These are phyloP conservation scores for Mycena rebaudengoi DNA, from an alignment of 768 basidiomycete species.

Conservation along the genomic window DNA sequence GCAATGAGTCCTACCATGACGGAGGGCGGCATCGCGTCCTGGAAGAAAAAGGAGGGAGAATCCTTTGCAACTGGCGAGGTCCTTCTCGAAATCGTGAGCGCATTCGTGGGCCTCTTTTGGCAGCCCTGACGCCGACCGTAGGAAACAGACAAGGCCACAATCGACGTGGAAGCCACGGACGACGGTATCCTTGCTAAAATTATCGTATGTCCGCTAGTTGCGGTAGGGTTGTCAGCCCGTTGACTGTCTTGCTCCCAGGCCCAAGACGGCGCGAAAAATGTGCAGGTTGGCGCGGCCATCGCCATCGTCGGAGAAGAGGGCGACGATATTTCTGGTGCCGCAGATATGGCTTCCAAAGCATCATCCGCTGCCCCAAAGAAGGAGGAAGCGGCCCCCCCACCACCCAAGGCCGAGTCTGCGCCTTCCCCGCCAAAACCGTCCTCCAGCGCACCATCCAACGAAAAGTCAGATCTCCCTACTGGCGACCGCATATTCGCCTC, in stretches of 20 bases:
- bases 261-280: constrained; percentile 85
- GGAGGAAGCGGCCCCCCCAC: constrained; percentile 46
- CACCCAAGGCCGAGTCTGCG: constrained; percentile 48
- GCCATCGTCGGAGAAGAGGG: constrained; percentile 95
- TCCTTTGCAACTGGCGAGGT: constrained; percentile 90
- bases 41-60: constrained; percentile 98
- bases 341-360: constrained; percentile 73
- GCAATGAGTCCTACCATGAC: constrained; percentile 99
- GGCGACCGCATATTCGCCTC: constrained; percentile 93
- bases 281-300: constrained; percentile 88
- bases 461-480: constrained; percentile 60
- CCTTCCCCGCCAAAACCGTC: constrained; percentile 36
- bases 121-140: constrained; percentile 41
- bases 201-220: constrained; percentile 65
- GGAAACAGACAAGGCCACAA: constrained; percentile 99
- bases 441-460: constrained; percentile 42
- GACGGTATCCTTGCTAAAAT: constrained; percentile 98
- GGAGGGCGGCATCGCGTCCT: constrained; percentile 96
- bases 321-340: constrained; percentile 89
- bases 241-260: no score
- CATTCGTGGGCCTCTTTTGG: neutral
- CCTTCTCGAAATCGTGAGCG: constrained; percentile 89
- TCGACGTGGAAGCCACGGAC: constrained; percentile 99
- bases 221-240: constrained; percentile 1
- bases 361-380: constrained; percentile 52